Percentiles rank a stretch among this genome's conserved stretches.
These are phyloP conservation scores for Apiotrichum siamense DNA, from an alignment of 1,284 basidiomycete species.

Conservation along the genomic window DNA sequence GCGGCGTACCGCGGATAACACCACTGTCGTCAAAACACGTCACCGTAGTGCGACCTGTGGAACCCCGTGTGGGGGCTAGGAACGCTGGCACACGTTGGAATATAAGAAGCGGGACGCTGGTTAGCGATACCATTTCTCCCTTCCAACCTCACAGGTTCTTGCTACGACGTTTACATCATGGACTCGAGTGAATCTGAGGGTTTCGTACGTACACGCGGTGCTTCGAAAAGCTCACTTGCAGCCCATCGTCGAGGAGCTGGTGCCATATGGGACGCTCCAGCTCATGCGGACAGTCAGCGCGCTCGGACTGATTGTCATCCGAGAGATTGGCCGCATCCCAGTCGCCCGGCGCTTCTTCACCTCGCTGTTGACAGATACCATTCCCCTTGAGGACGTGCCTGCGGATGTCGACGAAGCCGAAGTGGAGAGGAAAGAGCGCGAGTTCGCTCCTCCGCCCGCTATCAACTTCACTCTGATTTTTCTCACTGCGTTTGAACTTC, in stretches of 20 bases:
- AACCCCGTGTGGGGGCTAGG: too few relatives aligned
- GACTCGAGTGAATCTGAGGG: too few relatives aligned
- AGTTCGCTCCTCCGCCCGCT: constrained; percentile 3
- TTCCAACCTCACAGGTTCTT: too few relatives aligned
- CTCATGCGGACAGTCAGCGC: not conserved
- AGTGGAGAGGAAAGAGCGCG: not conserved
- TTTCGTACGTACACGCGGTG: too few relatives aligned
- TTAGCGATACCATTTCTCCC: too few relatives aligned
- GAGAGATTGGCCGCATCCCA: constrained; percentile 1
- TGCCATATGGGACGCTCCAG: not conserved
- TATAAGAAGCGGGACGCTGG: too few relatives aligned
- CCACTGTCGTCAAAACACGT: too few relatives aligned
- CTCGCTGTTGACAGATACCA: constrained; percentile 10
- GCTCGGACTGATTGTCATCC: not conserved
- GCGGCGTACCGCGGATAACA: too few relatives aligned
- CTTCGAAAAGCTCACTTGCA: too few relatives aligned
- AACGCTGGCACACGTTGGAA: too few relatives aligned
- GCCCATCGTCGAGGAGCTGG: not conserved
- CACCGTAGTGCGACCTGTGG: too few relatives aligned
- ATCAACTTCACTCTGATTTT: constrained; percentile 19
- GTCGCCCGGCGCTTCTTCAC: not conserved
- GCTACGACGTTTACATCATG: too few relatives aligned
- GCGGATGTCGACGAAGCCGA: constrained; percentile 2
- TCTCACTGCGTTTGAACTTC: constrained; percentile 23
- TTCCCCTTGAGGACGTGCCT: constrained; percentile 6